These are phyloP conservation scores for Malus orientalis DNA, from an alignment of 306 rosid genomes.

Conservation along the genomic window DNA sequence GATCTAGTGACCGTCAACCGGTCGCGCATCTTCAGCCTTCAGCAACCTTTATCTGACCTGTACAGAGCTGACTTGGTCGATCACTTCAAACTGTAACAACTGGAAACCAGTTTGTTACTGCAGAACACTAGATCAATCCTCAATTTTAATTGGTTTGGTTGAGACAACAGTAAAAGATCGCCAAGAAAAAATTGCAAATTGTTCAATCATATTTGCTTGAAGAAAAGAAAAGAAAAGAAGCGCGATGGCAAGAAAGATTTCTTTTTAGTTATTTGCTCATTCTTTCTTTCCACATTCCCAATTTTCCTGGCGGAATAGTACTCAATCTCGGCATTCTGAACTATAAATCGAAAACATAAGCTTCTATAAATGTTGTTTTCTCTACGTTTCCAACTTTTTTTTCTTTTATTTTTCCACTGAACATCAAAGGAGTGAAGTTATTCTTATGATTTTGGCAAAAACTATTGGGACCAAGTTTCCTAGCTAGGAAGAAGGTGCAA, in stretches of 20 bases:
- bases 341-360: background rate
- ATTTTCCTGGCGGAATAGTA: background rate
- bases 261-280: background rate
- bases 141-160: conserved; percentile 25
- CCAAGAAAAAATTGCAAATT: background rate
- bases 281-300: background rate
- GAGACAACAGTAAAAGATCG: background rate
- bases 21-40: conserved; percentile 5
- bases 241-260: background rate
- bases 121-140: conserved; percentile 28
- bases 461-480: background rate
- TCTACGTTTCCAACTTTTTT: too few species aligned
- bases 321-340: background rate
- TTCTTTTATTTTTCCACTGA: too few species aligned
- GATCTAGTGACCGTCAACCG: background rate
- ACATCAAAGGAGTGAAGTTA: background rate
- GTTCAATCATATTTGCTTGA: background rate
- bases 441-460: background rate
- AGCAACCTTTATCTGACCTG: conserved; percentile 27
- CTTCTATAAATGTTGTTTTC: background rate
- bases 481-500: background rate
- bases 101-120: conserved; percentile 18
- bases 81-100: conserved; percentile 12
- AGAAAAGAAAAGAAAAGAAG: background rate
- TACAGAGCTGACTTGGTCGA: conserved; percentile 26